phyloP scores from a whole-genome alignment of 805 yeast genomes.

The Spathaspora girioi region DNA sequence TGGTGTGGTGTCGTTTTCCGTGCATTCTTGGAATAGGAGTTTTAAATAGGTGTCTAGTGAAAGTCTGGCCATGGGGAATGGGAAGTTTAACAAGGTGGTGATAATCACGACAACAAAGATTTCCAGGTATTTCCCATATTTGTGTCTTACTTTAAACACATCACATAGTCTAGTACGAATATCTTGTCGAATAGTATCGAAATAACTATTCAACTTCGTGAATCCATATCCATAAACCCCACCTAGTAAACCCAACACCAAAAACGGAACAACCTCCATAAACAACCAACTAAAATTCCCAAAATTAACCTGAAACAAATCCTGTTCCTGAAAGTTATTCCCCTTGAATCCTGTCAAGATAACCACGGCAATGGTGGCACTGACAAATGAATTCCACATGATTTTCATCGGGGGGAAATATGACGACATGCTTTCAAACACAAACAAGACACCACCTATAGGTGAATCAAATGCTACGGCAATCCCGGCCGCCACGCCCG shows the following conservation, averaged over 20 bases:
- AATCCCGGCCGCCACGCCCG: conserved; percentile 81
- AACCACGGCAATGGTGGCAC: conserved; percentile 70
- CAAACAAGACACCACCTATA: conserved; percentile 81
- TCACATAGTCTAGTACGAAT: conserved; percentile 19
- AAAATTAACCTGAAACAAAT: conserved; percentile 57
- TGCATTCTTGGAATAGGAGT: conserved; percentile 69
- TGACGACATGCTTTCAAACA: conserved; percentile 63
- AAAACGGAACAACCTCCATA: conserved; percentile 68
- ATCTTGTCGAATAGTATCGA: conserved; percentile 29
- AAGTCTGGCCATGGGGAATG: conserved; percentile 48
- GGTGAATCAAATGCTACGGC: conserved; percentile 86
- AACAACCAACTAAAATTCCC: conserved; percentile 71
- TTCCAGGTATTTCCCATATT: conserved; percentile 40
- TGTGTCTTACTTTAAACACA: conserved; percentile 11
- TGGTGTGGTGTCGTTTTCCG: not conserved
- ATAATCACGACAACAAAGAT: conserved; percentile 43
- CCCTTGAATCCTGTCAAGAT: conserved; percentile 45
- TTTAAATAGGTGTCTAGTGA: conserved; percentile 56
- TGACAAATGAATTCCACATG: conserved; percentile 82
- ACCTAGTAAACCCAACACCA: conserved; percentile 66
- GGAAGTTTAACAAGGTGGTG: conserved; percentile 56
- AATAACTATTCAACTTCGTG: conserved; percentile 43
- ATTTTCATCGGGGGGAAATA: conserved; percentile 59
- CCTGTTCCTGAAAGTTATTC: conserved; percentile 40
- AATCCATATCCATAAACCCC: conserved; percentile 62